Conservation (phyloP, 1,139 yeast species). For the Debaryomyces robertsiae region DNA sequence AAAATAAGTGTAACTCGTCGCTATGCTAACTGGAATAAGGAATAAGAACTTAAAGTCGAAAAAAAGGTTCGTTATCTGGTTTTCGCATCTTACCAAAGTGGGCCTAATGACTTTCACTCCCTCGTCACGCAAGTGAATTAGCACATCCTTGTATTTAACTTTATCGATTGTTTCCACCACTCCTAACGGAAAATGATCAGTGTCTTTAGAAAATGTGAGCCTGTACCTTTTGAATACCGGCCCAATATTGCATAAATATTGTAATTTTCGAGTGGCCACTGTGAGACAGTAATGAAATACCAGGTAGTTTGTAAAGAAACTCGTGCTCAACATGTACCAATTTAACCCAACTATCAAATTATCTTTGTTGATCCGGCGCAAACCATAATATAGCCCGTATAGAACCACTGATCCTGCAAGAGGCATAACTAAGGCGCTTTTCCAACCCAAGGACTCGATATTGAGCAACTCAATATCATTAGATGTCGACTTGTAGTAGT, state of each 20-base stretch:
- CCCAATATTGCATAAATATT: slow-evolving; percentile 16
- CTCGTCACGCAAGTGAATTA: slow-evolving; percentile 17
- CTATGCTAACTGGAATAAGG: slow-evolving; percentile 24
- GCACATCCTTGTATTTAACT: slow-evolving; percentile 13
- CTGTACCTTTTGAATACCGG: slow-evolving; percentile 23
- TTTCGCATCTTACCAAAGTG: slow-evolving; percentile 23
- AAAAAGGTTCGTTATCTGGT: slow-evolving; percentile 32
- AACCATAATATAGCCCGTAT: slow-evolving; percentile 35
- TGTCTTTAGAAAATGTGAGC: slow-evolving; percentile 21
- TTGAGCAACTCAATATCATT: slow-evolving; percentile 20
- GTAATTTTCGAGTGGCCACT: slow-evolving; percentile 22
- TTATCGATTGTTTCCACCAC: slow-evolving; percentile 19
- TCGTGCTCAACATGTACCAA: slow-evolving; percentile 31
- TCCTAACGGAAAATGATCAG: slow-evolving; percentile 27
- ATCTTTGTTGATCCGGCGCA: slow-evolving; percentile 30
- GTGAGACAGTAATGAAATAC: slow-evolving; percentile 25
- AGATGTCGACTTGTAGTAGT: slow-evolving; percentile 20
- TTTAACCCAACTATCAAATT: slow-evolving; percentile 31
- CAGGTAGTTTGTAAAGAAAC: slow-evolving; percentile 26
- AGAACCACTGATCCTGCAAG: slow-evolving; percentile 39
- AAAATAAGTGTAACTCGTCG: slow-evolving; percentile 23
- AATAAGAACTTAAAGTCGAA: slow-evolving; percentile 36
- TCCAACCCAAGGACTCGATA: slow-evolving; percentile 15
- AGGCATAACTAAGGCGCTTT: slow-evolving; percentile 42
- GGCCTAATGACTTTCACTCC: slow-evolving; percentile 21